These are phyloP conservation scores for Chenopodium quinoa DNA, from an alignment of 148 eudicot genomes.

Conservation along the genomic window DNA sequence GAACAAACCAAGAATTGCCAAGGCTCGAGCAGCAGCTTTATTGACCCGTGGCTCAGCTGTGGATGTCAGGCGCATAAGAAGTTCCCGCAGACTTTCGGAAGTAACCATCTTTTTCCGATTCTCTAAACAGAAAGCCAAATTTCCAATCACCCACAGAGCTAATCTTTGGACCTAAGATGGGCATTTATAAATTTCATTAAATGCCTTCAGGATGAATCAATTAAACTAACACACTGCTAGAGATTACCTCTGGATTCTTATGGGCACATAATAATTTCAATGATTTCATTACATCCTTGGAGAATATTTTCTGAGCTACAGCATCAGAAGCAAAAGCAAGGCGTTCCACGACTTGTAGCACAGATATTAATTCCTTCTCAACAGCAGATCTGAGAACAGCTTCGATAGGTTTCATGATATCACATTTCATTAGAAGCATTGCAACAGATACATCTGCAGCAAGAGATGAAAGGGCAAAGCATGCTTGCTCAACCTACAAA, in stretches of 20 bases:
- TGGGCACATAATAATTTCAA: constrained; percentile 81
- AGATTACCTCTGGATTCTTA: constrained; percentile 78
- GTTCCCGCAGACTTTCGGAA: constrained; percentile 93
- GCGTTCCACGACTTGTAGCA: constrained; percentile 76
- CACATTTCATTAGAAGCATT: constrained; percentile 82
- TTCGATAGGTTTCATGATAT: constrained; percentile 90
- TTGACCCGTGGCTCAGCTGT: constrained; percentile 74
- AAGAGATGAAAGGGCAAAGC: constrained; percentile 90
- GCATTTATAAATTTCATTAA: constrained; percentile 16
- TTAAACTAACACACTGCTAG: background rate
- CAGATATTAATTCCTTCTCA: constrained; percentile 73
- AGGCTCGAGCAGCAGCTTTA: constrained; percentile 96
- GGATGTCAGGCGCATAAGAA: constrained; percentile 79
- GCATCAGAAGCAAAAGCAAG: constrained; percentile 88
- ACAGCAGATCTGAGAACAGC: constrained; percentile 67
- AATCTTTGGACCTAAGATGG: constrained; percentile 76
- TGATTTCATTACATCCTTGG: constrained; percentile 83
- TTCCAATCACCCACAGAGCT: constrained; percentile 84
- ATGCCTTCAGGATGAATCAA: constrained; percentile 3
- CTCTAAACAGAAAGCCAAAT: constrained; percentile 87
- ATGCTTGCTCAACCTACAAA: constrained; percentile 95
- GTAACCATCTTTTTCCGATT: constrained; percentile 79
- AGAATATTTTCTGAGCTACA: constrained; percentile 85
- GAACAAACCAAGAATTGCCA: constrained; percentile 94
- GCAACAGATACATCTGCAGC: constrained; percentile 85